A percentile compares a stretch with the other conserved stretches of the same genome.
phyloP scores from a whole-genome alignment of 768 basidiomycete genomes.

The Mycena indigotica region DNA sequence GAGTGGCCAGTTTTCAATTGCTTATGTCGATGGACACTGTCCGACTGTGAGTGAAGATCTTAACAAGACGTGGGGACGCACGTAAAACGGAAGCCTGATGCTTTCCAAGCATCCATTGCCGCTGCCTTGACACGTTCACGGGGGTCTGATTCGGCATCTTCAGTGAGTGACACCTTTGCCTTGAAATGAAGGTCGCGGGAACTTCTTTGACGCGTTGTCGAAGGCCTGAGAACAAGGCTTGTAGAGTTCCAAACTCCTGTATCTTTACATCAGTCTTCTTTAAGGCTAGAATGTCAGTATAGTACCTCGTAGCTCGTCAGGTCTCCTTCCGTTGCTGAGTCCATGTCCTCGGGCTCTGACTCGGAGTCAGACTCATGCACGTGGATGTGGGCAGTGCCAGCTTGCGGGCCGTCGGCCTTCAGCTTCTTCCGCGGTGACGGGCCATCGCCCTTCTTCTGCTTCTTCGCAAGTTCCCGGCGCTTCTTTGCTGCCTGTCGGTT shows the following conservation, averaged over 20 bases:
- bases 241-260: too few species aligned
- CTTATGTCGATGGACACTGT: slow-evolving; percentile 10
- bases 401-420: background rate
- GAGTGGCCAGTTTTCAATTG: slow-evolving; percentile 8
- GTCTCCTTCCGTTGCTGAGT: slow-evolving; percentile 9
- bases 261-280: too few species aligned
- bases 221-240: slow-evolving; percentile 34
- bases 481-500: background rate
- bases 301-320: slow-evolving; percentile 18
- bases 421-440: too few species aligned
- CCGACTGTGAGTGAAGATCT: background rate
- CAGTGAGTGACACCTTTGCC: slow-evolving; percentile 1
- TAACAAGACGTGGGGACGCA: background rate
- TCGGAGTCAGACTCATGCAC: background rate
- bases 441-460: background rate
- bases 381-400: background rate
- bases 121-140: slow-evolving; percentile 12
- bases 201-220: slow-evolving; percentile 1
- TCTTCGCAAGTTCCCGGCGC: background rate
- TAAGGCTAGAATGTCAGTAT: too few species aligned
- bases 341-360: background rate
- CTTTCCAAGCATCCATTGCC: slow-evolving; percentile 2
- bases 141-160: slow-evolving; percentile 2
- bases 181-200: slow-evolving; percentile 8
- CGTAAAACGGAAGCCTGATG: slow-evolving; percentile 11